Evolutionary conservation across 352 stramenopile species (phyloP), one percentile per base, ranked within the genome.

Genomic region (Plasmopara muralis): DNA sequence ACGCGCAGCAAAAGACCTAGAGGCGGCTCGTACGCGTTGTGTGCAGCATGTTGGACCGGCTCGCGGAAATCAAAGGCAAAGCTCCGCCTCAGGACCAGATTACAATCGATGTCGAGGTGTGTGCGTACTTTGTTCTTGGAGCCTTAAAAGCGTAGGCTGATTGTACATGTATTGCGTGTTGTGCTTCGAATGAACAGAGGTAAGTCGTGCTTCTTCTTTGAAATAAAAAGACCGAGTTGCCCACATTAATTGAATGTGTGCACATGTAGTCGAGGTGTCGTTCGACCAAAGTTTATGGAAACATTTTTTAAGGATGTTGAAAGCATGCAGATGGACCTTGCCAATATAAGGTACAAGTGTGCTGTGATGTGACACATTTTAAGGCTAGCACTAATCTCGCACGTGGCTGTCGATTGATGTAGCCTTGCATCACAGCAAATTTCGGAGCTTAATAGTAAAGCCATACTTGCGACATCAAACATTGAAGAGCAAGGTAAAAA

Each of bases 261-360:
- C 39, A 18, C 43, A 43, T 54, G 20, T 49, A 86, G 71, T 9
- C 70, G 60, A 47, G 60, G 63, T 37, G 66, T 89, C 39, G 64
- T 74, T 53, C 74, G 83, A 2, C 83, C 83, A 43, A 93, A 90
- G 57, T 89, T 91, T 58, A 98, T 98, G 93, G 82, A 95, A 60
- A 69, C 89, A 57, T 98, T 98, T 68, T 98, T 98, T 70, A 72
- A 87, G 43, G 89, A 98, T 55, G 90, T 98, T 9, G 92, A 98
- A 52, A 72, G 85, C 2, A 97, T 98, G 69, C 96, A 98, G 62
- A 73, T 68, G 33, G 85, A 97, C 49, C 93, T 98, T 53, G 73
- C 84, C 35, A 89, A 84, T 35, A 96, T 98, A 45, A 84, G 66
- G 68, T 83, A 77, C 28, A 43, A 12, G 2, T 46, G 14, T 6